Percentiles rank a stretch among this genome's conserved stretches.
Conservation (phyloP, 2,329 filamentous ascomycete genomes). For the Sporothrix luriei region DNA sequence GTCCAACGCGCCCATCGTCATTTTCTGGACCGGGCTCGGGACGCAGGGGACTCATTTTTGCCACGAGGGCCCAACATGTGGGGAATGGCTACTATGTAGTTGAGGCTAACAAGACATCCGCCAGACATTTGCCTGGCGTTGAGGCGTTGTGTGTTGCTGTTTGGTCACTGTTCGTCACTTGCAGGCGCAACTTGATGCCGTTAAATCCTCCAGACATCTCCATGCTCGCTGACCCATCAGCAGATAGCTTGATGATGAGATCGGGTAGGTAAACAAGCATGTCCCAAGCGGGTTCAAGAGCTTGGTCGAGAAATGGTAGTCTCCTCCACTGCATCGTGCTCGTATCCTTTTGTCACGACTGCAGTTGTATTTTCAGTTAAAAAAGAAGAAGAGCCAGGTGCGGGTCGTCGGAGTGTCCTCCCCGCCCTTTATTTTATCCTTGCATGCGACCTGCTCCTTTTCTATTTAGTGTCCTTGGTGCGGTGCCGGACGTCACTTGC, state of each 20-base stretch:
- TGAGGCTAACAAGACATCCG: background rate
- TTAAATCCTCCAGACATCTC: background rate
- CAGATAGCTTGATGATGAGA: background rate
- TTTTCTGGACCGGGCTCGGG: background rate
- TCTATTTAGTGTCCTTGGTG: background rate
- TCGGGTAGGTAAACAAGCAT: background rate
- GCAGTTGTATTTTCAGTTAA: background rate
- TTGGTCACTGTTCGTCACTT: background rate
- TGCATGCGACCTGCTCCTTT: constrained; percentile 7
- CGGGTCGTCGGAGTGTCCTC: background rate
- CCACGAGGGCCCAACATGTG: background rate
- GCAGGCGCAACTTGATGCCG: too few species aligned
- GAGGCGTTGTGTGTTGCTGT: background rate
- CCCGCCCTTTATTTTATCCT: background rate
- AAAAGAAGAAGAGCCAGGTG: too few species aligned
- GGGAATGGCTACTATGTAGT: background rate
- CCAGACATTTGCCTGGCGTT: background rate
- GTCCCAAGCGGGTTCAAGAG: background rate
- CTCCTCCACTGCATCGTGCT: background rate
- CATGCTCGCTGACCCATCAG: background rate
- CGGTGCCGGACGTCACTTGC: background rate
- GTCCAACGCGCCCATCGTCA: background rate
- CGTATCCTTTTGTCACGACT: background rate
- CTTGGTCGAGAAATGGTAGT: background rate
- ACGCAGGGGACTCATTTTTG: background rate